Evolutionary conservation across 1,139 yeast genomes (phyloP).

Genomic region (Geotrichum klebahnii): DNA sequence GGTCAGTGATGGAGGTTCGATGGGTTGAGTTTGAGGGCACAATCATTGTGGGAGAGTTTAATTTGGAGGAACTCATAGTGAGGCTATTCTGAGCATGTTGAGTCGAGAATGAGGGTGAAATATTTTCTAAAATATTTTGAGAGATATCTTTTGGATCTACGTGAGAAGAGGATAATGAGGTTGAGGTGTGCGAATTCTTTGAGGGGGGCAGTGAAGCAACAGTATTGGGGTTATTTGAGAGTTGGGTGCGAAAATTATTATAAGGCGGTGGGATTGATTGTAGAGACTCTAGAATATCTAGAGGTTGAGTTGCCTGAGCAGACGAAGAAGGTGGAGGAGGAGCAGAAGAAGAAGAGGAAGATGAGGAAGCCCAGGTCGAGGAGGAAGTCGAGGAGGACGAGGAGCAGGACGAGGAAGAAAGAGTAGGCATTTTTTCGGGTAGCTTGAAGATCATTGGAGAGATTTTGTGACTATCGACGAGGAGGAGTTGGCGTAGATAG

Average conservation of each 20-base stretch:
- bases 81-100: neutral
- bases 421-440: neutral
- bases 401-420: neutral
- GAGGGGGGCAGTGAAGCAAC: neutral
- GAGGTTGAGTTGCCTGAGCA: slow-evolving; percentile 3
- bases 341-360: neutral
- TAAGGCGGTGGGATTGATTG: neutral
- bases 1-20: neutral
- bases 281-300: slow-evolving; percentile 1
- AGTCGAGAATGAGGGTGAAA: neutral
- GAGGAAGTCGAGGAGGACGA: too few species aligned
- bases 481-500: too few species aligned
- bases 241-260: neutral
- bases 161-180: too few species aligned
- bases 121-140: too few species aligned
- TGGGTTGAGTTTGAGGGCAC: neutral
- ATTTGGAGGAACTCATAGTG: neutral
- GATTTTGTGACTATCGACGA: too few species aligned
- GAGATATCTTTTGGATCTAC: too few species aligned
- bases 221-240: neutral
- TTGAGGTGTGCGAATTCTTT: too few species aligned
- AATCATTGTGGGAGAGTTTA: neutral
- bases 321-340: neutral
- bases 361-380: too few species aligned
- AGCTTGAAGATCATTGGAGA: neutral